These are phyloP conservation scores for Neurospora sp. DNA, from an alignment of 2,329 filamentous ascomycete genomes.

Conservation along the genomic window DNA sequence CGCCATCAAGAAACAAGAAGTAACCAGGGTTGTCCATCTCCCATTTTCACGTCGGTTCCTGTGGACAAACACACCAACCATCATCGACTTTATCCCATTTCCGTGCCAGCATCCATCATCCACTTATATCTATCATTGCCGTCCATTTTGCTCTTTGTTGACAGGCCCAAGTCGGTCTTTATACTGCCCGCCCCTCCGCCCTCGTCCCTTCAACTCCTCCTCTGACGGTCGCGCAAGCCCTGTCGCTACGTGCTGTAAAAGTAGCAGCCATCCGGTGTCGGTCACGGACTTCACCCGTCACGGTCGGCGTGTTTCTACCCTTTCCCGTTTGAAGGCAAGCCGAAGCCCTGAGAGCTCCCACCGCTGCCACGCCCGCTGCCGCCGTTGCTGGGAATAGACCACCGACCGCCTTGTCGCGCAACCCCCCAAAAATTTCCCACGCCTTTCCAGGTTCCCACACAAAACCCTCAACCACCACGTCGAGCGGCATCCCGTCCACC, in stretches of 20 bases:
- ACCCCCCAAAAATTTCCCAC: not conserved
- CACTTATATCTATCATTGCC: not conserved
- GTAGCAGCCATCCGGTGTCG: not conserved
- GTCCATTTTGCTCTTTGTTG: not conserved
- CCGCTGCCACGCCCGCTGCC: not conserved
- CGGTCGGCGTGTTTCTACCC: not conserved
- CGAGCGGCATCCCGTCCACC: not conserved
- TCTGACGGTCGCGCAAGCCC: not conserved
- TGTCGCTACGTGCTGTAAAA: not conserved
- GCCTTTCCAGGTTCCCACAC: not conserved
- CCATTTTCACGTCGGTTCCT: not conserved
- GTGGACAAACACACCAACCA: slow-evolving; percentile 1
- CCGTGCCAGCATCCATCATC: not conserved
- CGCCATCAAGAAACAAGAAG: not conserved
- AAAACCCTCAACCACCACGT: not conserved
- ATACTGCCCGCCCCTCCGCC: not conserved
- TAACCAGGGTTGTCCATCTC: not conserved
- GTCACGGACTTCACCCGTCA: not conserved
- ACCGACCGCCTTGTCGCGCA: not conserved
- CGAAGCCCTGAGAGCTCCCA: not conserved
- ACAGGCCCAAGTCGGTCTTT: not conserved
- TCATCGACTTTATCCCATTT: not conserved
- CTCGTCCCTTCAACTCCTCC: not conserved
- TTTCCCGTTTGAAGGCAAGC: not conserved
- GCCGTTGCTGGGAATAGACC: not conserved